Evolutionary conservation across 148 eudicot species (phyloP).

Genomic region (Rhododendron ferrugineum): DNA sequence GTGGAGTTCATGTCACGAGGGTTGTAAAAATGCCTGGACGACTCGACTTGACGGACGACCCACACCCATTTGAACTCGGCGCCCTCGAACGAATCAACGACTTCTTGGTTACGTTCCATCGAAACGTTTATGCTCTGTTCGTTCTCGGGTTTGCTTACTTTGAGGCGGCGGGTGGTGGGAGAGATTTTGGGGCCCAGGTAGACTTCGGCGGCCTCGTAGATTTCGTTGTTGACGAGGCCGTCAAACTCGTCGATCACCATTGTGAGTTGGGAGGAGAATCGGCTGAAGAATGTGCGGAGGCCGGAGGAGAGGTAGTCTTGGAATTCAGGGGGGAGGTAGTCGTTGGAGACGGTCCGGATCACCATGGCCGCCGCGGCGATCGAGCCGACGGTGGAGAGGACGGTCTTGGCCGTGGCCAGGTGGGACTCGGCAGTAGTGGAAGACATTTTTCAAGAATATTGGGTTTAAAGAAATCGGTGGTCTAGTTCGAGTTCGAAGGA

Average conservation of each 20-base stretch:
- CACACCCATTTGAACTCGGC: slow-evolving; percentile 32
- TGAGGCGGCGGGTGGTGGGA: slow-evolving; percentile 27
- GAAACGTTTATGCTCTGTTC: slow-evolving; percentile 24
- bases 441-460: background rate
- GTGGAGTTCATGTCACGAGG: slow-evolving; percentile 25
- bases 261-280: slow-evolving; percentile 33
- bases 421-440: slow-evolving; percentile 14
- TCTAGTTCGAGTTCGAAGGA: no score
- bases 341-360: slow-evolving; percentile 34
- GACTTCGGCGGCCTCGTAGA: slow-evolving; percentile 45
- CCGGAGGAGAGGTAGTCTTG: slow-evolving; percentile 30
- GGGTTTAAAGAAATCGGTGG: background rate
- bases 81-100: slow-evolving; percentile 27
- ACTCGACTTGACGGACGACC: slow-evolving; percentile 14
- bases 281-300: slow-evolving; percentile 23
- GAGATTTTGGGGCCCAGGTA: slow-evolving; percentile 28
- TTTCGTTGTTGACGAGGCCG: slow-evolving; percentile 35
- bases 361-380: slow-evolving; percentile 40
- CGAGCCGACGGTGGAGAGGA: slow-evolving; percentile 45
- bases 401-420: slow-evolving; percentile 26
- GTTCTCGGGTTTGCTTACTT: slow-evolving; percentile 27
- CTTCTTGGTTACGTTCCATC: slow-evolving; percentile 33
- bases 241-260: slow-evolving; percentile 46
- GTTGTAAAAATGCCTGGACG: slow-evolving; percentile 11
- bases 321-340: slow-evolving; percentile 38